These are phyloP conservation scores for Monosporascus sp. DNA, from an alignment of 2,329 filamentous ascomycete genomes.

Conservation along the genomic window DNA sequence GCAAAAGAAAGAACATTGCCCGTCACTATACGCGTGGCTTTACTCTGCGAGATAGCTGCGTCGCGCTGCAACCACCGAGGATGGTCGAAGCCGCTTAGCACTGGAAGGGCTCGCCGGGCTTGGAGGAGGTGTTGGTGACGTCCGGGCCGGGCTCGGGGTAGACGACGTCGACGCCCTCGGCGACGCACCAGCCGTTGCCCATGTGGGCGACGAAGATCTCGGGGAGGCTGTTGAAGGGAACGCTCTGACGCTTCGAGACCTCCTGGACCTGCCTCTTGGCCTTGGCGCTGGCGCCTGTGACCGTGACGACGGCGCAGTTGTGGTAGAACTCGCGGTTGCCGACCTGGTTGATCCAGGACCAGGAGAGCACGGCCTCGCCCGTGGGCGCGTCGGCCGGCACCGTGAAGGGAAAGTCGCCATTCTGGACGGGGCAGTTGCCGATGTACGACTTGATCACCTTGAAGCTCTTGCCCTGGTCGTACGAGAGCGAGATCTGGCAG, in stretches of 20 bases:
- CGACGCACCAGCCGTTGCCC: slow-evolving; percentile 51
- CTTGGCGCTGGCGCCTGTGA: slow-evolving; percentile 37
- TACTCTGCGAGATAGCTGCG: no score
- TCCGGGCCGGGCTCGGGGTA: slow-evolving; percentile 64
- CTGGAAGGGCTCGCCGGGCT: slow-evolving; percentile 32
- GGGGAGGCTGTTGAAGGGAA: slow-evolving; percentile 53
- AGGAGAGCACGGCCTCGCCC: slow-evolving; percentile 60
- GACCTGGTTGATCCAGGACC: slow-evolving; percentile 73
- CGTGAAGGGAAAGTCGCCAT: slow-evolving; percentile 56
- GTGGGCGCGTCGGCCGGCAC: slow-evolving; percentile 59
- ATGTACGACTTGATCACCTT: slow-evolving; percentile 47
- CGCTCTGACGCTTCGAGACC: slow-evolving; percentile 25
- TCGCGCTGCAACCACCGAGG: neutral
- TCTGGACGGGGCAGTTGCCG: slow-evolving; percentile 33
- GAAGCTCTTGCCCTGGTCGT: slow-evolving; percentile 66
- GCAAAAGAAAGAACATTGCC: no score
- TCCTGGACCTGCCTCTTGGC: slow-evolving; percentile 10
- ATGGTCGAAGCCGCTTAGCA: slow-evolving; percentile 7
- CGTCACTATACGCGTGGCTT: no score
- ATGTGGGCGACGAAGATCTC: slow-evolving; percentile 70
- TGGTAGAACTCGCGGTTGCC: slow-evolving; percentile 85
- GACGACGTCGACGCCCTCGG: slow-evolving; percentile 53
- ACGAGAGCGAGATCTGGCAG: slow-evolving; percentile 71
- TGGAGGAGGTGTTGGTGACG: slow-evolving; percentile 35
- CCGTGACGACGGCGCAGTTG: slow-evolving; percentile 71